phyloP scores from a whole-genome alignment of 177 flowering plant genomes.

The Vitis hybrid region DNA sequence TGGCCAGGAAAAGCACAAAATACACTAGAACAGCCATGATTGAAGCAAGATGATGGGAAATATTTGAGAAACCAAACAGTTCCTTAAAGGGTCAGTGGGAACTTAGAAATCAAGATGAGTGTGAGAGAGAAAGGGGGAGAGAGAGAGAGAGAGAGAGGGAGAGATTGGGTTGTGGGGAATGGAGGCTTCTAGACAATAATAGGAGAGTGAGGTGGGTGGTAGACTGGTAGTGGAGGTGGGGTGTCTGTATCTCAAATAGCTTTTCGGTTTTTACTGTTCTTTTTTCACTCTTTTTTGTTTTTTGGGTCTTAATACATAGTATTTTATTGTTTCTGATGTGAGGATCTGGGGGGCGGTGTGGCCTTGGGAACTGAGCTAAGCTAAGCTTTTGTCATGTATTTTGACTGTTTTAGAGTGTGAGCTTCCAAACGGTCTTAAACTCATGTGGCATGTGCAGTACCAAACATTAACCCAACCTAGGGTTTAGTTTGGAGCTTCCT shows the following conservation, averaged over 20 bases:
- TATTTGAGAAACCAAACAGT: not conserved
- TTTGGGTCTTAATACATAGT: not conserved
- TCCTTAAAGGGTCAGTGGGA: not conserved
- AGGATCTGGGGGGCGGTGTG: not conserved
- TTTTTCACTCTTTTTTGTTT: no score
- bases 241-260: constrained; percentile 7
- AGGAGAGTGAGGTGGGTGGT: constrained; percentile 12
- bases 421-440: constrained; percentile 42
- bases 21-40: constrained; percentile 30
- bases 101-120: not conserved
- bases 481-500: constrained; percentile 1
- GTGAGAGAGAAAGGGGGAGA: constrained; percentile 14
- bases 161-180: not conserved
- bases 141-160: constrained; percentile 10
- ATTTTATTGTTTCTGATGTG: not conserved
- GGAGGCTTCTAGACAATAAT: constrained; percentile 15
- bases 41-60: constrained; percentile 1
- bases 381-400: constrained; percentile 10
- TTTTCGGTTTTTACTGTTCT: not conserved
- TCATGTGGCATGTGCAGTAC: constrained; percentile 8
- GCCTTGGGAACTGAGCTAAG: constrained; percentile 12
- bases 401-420: not conserved
- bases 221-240: not conserved
- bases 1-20: constrained; percentile 40
- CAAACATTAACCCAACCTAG: constrained; percentile 23